Conservation (phyloP, 1,284 basidiomycete species). For the Microbotryum scabiosae region DNA sequence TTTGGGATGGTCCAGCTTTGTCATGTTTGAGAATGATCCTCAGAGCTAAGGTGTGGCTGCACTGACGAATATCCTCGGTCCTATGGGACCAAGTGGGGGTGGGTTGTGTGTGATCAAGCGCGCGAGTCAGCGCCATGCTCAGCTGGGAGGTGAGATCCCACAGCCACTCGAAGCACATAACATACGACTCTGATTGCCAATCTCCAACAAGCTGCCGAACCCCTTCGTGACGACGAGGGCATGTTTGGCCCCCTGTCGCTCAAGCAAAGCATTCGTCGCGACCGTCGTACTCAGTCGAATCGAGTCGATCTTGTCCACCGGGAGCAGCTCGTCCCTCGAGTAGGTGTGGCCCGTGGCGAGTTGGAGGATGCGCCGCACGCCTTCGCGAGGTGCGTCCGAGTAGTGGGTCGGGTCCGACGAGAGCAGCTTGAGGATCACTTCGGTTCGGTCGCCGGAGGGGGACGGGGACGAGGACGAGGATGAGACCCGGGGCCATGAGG, state of each 20-base stretch:
- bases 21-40: not conserved
- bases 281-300: slow-evolving; percentile 75
- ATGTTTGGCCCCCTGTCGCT: slow-evolving; percentile 84
- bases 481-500: not conserved
- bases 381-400: slow-evolving; percentile 85
- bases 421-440: slow-evolving; percentile 43
- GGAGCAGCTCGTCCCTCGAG: slow-evolving; percentile 56
- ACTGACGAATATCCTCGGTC: slow-evolving; percentile 11
- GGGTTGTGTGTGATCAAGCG: not conserved
- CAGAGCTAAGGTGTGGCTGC: not conserved
- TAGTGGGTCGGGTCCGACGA: slow-evolving; percentile 56
- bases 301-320: slow-evolving; percentile 70
- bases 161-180: slow-evolving; percentile 52
- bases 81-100: slow-evolving; percentile 8
- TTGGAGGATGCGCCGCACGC: slow-evolving; percentile 80
- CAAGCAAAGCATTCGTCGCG: slow-evolving; percentile 89
- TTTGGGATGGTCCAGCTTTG: not conserved
- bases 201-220: slow-evolving; percentile 82
- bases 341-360: slow-evolving; percentile 60
- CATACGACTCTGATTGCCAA: slow-evolving; percentile 84
- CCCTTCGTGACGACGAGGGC: slow-evolving; percentile 86
- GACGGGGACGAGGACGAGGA: no score
- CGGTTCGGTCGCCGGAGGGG: slow-evolving; percentile 9
- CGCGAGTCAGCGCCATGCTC: not conserved
- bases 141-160: not conserved